Percentiles rank a stretch among this genome's conserved stretches.
Conservation (phyloP, 805 yeast species). For the Scheffersomyces lignosus region DNA sequence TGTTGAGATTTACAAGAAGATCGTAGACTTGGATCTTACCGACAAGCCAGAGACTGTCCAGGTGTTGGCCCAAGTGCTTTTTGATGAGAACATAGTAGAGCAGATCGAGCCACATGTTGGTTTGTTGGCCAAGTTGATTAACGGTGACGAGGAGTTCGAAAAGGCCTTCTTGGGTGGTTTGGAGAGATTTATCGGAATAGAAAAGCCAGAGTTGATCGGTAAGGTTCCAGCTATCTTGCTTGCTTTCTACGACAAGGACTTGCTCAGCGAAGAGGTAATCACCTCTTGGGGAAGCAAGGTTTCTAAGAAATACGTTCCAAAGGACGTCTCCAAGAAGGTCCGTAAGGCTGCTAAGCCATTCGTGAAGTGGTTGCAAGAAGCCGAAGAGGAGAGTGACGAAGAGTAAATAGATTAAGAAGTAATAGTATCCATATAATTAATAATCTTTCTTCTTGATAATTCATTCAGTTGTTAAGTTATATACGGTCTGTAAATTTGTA, state of each 20-base stretch:
- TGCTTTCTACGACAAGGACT: slow-evolving; percentile 78
- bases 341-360: slow-evolving; percentile 96
- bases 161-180: slow-evolving; percentile 92
- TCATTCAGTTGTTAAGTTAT: too few relatives aligned
- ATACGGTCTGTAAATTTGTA: too few relatives aligned
- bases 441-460: too few relatives aligned
- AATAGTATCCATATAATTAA: slow-evolving; percentile 1
- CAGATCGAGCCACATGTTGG: slow-evolving; percentile 81
- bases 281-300: slow-evolving; percentile 86
- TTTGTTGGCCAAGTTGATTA: slow-evolving; percentile 73
- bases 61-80: slow-evolving; percentile 88
- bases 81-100: slow-evolving; percentile 70
- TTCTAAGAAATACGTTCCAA: slow-evolving; percentile 90
- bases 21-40: slow-evolving; percentile 72
- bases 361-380: slow-evolving; percentile 91
- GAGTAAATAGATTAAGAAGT: slow-evolving; percentile 51
- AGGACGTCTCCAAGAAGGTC: slow-evolving; percentile 88
- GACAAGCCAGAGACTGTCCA: slow-evolving; percentile 77
- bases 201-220: slow-evolving; percentile 67
- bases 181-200: slow-evolving; percentile 87
- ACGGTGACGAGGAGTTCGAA: slow-evolving; percentile 64
- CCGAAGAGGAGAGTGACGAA: slow-evolving; percentile 78
- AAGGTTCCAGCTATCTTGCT: slow-evolving; percentile 79
- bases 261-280: slow-evolving; percentile 80
- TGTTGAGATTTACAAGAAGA: slow-evolving; percentile 90